phyloP scores from a whole-genome alignment of 305 asterid genomes.

The Solanum aculeatissimum region DNA sequence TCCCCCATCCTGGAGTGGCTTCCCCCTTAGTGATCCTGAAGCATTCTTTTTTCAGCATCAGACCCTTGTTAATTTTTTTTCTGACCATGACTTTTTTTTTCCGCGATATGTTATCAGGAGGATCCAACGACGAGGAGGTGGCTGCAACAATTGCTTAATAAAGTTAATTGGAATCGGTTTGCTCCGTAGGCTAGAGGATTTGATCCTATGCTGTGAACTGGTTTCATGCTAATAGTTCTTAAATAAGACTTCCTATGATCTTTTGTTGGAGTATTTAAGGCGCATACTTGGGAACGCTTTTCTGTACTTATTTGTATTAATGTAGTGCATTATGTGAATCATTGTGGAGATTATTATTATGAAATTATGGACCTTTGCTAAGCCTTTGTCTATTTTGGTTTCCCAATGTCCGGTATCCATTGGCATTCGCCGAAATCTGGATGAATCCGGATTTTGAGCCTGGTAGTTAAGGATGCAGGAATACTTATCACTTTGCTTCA shows the following conservation, averaged over 20 bases:
- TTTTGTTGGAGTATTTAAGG: neutral
- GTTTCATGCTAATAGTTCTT: neutral
- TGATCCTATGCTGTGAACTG: neutral
- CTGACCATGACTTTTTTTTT: neutral
- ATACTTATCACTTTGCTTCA: neutral
- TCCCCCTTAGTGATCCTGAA: neutral
- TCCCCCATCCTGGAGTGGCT: neutral
- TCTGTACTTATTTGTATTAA: neutral
- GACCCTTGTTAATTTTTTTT: neutral
- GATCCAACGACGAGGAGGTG: slow-evolving; percentile 66
- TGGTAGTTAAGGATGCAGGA: neutral
- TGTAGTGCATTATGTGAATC: neutral
- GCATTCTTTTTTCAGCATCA: neutral
- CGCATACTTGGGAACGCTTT: neutral
- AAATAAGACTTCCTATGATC: neutral
- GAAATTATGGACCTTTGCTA: neutral
- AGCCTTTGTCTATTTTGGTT: neutral
- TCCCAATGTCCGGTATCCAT: too few species aligned
- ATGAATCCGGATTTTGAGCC: neutral
- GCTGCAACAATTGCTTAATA: slow-evolving; percentile 66
- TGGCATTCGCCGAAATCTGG: neutral
- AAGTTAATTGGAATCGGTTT: slow-evolving; percentile 53
- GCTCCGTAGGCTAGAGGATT: slow-evolving; percentile 51
- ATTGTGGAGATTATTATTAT: neutral
- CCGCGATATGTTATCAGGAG: slow-evolving; percentile 36